Base-by-base conservation (phyloP, 768 basidiomycete genomes). In the Mycena capillaripes region DNA sequence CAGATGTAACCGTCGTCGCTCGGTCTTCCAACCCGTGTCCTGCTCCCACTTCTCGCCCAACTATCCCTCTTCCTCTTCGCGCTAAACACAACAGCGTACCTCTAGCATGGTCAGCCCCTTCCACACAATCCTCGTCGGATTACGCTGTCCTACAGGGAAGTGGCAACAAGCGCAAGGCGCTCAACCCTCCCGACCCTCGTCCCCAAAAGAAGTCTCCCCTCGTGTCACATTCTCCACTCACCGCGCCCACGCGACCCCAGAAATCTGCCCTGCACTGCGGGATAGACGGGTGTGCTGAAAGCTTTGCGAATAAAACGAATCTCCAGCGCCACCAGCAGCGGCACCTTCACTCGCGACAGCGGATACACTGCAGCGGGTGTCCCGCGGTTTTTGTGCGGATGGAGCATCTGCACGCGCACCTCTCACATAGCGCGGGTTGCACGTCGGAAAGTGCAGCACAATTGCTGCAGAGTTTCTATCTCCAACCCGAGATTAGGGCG, bases 111-210 rank as follows among this genome's bases (percentile, higher is more conserved):
- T 42, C 42, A 14, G 9, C 23, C 23, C 9, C 46, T 23, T 11
- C 46, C 16, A 23, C 46, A 7, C n/a, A 48, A 48, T 11, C n/a
- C n/a, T 23, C 46, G 3, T 23, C 46, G 16, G 46, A 25, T 48
- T 48, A 48, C 25, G 8, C 46, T 25, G n/a, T 9, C 1, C 30
- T 25, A 12, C 34, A 23, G 7, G 29, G 29, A 11, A 52, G 29
- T 29, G 58, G 25, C 60, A 61, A 27, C 12, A 61, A 61, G 32
- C 40, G 61, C 46, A 63, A 63, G 34, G 46, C 61, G 21, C 1
- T 63, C 23, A 38, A 48, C 44, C 46, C 48, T 19, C 61, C 61
- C 30, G 46, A n/a, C 0, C 48, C 46, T 36, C 61, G 29, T 17
- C 23, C 44, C 30, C 14, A 14, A 12, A 50, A 63, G 23, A 63